These are phyloP conservation scores for Salix caprea DNA, from an alignment of 345 rosid species.

Conservation along the genomic window DNA sequence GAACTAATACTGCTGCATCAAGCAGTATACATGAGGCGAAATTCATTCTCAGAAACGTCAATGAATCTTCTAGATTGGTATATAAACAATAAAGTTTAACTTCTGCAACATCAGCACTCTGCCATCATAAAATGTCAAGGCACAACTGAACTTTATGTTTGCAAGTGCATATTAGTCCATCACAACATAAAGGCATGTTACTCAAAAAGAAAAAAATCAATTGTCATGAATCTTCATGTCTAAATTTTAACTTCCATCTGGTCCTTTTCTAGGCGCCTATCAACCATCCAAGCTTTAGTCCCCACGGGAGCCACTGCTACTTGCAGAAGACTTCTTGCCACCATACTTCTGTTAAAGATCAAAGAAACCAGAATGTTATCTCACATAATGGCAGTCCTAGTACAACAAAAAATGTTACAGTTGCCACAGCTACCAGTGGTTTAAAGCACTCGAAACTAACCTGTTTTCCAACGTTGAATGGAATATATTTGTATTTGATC, in stretches of 20 bases:
- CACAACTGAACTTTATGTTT: slow-evolving; percentile 20
- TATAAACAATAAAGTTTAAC: slow-evolving; percentile 25
- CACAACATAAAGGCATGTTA: slow-evolving; percentile 22
- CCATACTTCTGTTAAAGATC: slow-evolving; percentile 40
- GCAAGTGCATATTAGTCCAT: slow-evolving; percentile 29
- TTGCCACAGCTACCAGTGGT: neutral
- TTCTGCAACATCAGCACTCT: slow-evolving; percentile 17
- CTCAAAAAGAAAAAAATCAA: slow-evolving; percentile 19
- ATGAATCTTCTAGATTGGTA: slow-evolving; percentile 20
- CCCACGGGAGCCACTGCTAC: slow-evolving; percentile 52
- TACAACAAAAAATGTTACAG: neutral
- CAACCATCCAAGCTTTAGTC: slow-evolving; percentile 33
- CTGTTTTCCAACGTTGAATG: slow-evolving; percentile 78
- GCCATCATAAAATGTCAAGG: slow-evolving; percentile 17
- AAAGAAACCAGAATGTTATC: neutral
- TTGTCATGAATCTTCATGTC: slow-evolving; percentile 28
- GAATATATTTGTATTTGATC: slow-evolving; percentile 85
- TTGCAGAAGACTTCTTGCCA: slow-evolving; percentile 50
- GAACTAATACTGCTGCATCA: neutral
- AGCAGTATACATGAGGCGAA: slow-evolving; percentile 4
- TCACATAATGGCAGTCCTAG: neutral
- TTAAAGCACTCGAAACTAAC: slow-evolving; percentile 27
- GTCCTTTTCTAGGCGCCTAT: slow-evolving; percentile 19
- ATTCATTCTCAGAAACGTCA: slow-evolving; percentile 18
- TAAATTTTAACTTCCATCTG: slow-evolving; percentile 16